phyloP scores from a whole-genome alignment of 2,329 filamentous ascomycete species.

The Escovopsis sp. region DNA sequence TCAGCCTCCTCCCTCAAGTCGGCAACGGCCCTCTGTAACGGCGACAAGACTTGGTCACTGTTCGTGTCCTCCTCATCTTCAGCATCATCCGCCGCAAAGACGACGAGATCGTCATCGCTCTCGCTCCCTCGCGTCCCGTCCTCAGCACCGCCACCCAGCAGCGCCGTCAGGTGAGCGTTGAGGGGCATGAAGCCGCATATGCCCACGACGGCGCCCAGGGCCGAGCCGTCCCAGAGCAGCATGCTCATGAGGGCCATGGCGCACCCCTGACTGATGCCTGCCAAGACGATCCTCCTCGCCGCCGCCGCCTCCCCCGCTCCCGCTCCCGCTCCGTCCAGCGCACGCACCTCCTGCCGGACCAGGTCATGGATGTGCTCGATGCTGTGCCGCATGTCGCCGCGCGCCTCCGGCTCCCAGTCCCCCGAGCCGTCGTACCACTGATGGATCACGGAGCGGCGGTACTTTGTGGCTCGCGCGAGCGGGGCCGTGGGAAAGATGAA shows the following conservation, averaged over 20 bases:
- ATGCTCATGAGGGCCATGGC: constrained; percentile 28
- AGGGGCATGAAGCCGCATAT: constrained; percentile 34
- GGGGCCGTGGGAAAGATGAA: constrained; percentile 38
- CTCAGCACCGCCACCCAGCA: constrained; percentile 3
- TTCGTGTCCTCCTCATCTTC: neutral
- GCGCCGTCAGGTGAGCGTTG: constrained; percentile 14
- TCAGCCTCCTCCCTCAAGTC: constrained; percentile 16
- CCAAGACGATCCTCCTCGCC: constrained; percentile 25
- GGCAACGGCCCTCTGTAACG: constrained; percentile 10
- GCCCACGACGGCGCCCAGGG: constrained; percentile 24
- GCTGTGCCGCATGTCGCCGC: constrained; percentile 26
- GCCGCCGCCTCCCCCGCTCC: no score
- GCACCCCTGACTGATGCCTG: constrained; percentile 40
- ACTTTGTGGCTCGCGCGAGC: constrained; percentile 16
- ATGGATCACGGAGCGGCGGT: constrained; percentile 17
- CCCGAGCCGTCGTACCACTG: constrained; percentile 23
- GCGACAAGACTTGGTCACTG: constrained; percentile 1
- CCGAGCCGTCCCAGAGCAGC: constrained; percentile 27
- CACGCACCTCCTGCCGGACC: constrained; percentile 20
- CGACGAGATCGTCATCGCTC: constrained; percentile 6
- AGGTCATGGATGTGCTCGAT: constrained; percentile 24
- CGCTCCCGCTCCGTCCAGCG: constrained; percentile 9
- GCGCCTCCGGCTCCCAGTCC: constrained; percentile 18
- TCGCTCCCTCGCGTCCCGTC: neutral
- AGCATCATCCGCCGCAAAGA: constrained; percentile 8